Base-by-base conservation (phyloP, 805 yeast genomes). In the Ogataea thermomethanolica region DNA sequence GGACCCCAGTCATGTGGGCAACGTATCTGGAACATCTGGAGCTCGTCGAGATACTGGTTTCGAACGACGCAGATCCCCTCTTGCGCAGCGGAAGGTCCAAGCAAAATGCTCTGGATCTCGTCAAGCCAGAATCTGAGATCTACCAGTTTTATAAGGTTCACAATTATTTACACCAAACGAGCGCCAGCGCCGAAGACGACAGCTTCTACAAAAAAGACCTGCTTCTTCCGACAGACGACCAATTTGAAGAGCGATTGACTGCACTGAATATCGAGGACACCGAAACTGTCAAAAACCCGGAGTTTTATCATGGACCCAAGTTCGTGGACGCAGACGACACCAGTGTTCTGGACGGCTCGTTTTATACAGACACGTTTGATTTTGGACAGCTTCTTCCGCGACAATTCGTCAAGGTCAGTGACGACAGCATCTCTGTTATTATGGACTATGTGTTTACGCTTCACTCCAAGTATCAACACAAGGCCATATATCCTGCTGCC, bases 1-100 rank as follows among this genome's bases (percentile, higher is more conserved):
- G 77, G 59, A 74, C 87, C 0, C 87, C 96, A 8, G 60, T 85
- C 32, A 86, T 85, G 93, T 87, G 95, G 95, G 90, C 95, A 0
- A 77, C 86, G 3, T 74, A 79, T 50, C 69, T 81, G 49, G 74
- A 78, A 39, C 76, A 77, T 39, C 59, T 73, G 43, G 69, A 71
- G 9, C 69, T 82, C 32, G 79, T 77, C 11, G 73, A 76, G 33
- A 62, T 72, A 40, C 63, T 87, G 43, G 60, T 88, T 39, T 75
- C 76, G 30, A 69, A 70, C 42, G 84, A 81, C 26, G 91, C 90
- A 0, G 83, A 81, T 44, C 78, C 79, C 1, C 67, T 72, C 29
- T 62, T 73, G 33, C 57, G 61, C 25, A 41, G 56, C 11, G 51
- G 49, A 2, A 67, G 60, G 36, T 58, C 62, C 13, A 55, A 61